These are phyloP conservation scores for Pleurotus pulmonarius DNA, from an alignment of 768 basidiomycete genomes.

Conservation along the genomic window DNA sequence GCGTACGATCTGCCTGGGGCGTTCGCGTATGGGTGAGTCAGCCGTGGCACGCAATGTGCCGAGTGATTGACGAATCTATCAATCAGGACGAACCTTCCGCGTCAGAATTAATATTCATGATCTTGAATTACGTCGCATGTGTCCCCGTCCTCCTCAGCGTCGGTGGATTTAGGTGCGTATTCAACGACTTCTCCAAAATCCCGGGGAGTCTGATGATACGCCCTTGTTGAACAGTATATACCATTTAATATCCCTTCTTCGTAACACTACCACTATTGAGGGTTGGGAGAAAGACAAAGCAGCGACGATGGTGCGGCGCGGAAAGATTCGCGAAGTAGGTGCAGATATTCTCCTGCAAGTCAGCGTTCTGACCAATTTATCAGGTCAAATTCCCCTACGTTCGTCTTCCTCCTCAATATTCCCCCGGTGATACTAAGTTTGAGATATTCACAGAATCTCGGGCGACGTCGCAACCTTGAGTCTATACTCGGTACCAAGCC, in stretches of 20 bases:
- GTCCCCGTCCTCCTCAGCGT: slow-evolving; percentile 84
- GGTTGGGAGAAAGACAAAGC: slow-evolving; percentile 97
- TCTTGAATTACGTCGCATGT: slow-evolving; percentile 84
- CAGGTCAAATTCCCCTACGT: slow-evolving; percentile 94
- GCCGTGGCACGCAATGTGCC: too few species aligned
- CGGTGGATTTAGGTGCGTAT: slow-evolving; percentile 78
- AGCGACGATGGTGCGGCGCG: slow-evolving; percentile 77
- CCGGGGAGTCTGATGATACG: too few species aligned
- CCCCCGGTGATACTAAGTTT: slow-evolving; percentile 10
- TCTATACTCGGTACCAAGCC: slow-evolving; percentile 76
- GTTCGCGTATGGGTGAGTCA: slow-evolving; percentile 50
- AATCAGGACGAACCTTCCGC: slow-evolving; percentile 64
- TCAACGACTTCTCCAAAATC: not conserved
- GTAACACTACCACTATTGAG: slow-evolving; percentile 95
- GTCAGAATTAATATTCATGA: slow-evolving; percentile 75
- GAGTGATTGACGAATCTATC: not conserved
- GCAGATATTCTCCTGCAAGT: not conserved
- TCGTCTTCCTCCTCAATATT: slow-evolving; percentile 20
- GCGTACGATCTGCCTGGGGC: slow-evolving; percentile 48
- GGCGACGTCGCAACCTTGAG: slow-evolving; percentile 64
- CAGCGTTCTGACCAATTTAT: slow-evolving; percentile 5
- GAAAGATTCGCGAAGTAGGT: slow-evolving; percentile 76
- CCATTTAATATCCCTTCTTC: slow-evolving; percentile 72
- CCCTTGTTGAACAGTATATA: slow-evolving; percentile 54
- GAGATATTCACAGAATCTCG: slow-evolving; percentile 64